A percentile compares a stretch with the other conserved stretches of the same genome.
Conservation (phyloP, 331 rosid genomes). For the Spiraea crenata region DNA sequence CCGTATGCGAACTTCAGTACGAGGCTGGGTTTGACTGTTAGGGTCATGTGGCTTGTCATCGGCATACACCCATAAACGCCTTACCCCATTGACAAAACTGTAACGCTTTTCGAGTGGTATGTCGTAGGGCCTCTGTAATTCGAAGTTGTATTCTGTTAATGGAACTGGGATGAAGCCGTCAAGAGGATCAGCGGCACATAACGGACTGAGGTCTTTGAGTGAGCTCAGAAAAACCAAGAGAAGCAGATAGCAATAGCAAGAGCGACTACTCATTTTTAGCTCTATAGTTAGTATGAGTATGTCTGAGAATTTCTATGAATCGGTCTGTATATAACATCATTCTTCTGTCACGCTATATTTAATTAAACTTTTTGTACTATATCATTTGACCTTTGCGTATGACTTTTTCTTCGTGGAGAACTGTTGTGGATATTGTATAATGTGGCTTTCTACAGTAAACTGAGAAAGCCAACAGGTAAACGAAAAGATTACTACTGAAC, state of each 20-base stretch:
- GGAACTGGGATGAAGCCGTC: slow-evolving; percentile 40
- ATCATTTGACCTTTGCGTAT: too few species aligned
- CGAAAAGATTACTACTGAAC: too few species aligned
- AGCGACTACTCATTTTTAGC: too few species aligned
- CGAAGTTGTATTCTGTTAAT: slow-evolving; percentile 30
- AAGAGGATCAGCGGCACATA: slow-evolving; percentile 39
- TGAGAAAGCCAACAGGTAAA: too few species aligned
- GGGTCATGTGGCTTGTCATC: slow-evolving; percentile 43
- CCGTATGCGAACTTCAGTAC: slow-evolving; percentile 43
- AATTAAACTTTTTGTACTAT: too few species aligned
- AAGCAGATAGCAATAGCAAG: background rate
- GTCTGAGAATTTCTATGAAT: too few species aligned
- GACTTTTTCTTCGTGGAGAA: too few species aligned
- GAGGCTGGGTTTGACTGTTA: slow-evolving; percentile 37
- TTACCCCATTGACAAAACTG: slow-evolving; percentile 34
- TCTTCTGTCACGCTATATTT: too few species aligned
- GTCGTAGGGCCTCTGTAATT: slow-evolving; percentile 39
- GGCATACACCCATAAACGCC: slow-evolving; percentile 43
- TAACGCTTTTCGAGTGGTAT: slow-evolving; percentile 34
- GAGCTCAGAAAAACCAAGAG: slow-evolving; percentile 8
- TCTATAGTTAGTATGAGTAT: too few species aligned
- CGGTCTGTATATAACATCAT: too few species aligned
- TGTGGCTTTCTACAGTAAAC: too few species aligned
- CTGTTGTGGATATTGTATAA: too few species aligned
- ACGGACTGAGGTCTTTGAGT: background rate